Evolutionary conservation across 176 grass and related monocot species (phyloP).

Genomic region (Aechmea fasciata): DNA sequence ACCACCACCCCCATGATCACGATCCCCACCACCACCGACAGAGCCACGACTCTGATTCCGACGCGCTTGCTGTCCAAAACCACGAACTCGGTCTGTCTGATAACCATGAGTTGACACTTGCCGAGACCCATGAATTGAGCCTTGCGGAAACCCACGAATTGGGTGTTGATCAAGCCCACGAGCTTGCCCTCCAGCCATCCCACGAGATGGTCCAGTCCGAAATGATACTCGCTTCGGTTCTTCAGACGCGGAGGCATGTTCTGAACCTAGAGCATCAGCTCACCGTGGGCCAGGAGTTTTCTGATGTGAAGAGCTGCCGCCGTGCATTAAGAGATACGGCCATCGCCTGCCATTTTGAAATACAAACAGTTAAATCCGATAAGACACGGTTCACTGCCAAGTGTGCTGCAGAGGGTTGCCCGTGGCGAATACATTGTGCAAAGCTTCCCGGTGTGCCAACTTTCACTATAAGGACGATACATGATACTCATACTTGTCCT

Average conservation of each 20-base stretch:
- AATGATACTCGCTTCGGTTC: conserved; percentile 45
- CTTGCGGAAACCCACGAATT: conserved; percentile 66
- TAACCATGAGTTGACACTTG: conserved; percentile 59
- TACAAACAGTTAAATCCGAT: conserved; percentile 93
- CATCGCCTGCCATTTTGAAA: conserved; percentile 92
- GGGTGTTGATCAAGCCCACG: conserved; percentile 60
- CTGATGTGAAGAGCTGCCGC: conserved; percentile 83
- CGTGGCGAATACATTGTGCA: conserved; percentile 88
- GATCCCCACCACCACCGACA: conserved; percentile 54
- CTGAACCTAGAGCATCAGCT: conserved; percentile 66
- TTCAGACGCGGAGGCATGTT: conserved; percentile 53
- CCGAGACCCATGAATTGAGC: conserved; percentile 32
- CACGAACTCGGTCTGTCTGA: conserved; percentile 58
- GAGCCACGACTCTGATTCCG: conserved; percentile 39
- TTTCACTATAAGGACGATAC: conserved; percentile 88
- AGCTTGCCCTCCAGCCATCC: conserved; percentile 49
- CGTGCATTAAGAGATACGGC: conserved; percentile 77
- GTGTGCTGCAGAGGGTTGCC: conserved; percentile 71
- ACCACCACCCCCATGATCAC: conserved; percentile 9
- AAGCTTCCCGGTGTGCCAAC: conserved; percentile 83
- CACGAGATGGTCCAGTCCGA: conserved; percentile 51
- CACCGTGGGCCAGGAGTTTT: conserved; percentile 66
- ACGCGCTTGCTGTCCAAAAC: conserved; percentile 29
- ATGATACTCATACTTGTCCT: conserved; percentile 60
- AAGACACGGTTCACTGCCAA: conserved; percentile 83